Conservation (phyloP, 2,329 filamentous ascomycete species). For the Sordariomycetes sp. region DNA sequence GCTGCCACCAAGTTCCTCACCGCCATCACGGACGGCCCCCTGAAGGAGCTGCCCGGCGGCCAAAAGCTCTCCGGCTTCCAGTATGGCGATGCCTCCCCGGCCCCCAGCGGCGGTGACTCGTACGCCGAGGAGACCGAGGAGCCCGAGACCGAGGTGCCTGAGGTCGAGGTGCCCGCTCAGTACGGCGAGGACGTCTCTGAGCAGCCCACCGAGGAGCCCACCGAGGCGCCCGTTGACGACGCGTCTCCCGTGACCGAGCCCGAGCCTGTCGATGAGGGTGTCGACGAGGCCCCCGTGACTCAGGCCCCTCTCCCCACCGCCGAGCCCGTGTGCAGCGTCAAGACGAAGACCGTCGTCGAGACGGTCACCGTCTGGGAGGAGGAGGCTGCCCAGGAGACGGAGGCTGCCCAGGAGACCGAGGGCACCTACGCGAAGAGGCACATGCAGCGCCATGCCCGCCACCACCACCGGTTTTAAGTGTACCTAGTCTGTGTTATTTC, state of each 20-base stretch:
- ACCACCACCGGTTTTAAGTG: conserved; percentile 14
- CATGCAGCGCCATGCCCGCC: conserved; percentile 22
- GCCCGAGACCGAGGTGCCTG: background rate
- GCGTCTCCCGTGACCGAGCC: background rate
- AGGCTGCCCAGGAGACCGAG: conserved; percentile 1
- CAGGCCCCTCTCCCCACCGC: conserved; percentile 6
- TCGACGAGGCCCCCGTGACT: conserved; percentile 1
- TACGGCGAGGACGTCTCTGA: background rate
- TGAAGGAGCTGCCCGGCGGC: conserved; percentile 42
- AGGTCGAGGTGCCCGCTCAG: background rate
- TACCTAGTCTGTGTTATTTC: background rate
- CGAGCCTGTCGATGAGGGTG: too few relatives aligned
- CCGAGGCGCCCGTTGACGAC: background rate
- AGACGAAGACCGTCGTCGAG: conserved; percentile 28
- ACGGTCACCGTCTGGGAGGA: conserved; percentile 29
- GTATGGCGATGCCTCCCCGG: conserved; percentile 21
- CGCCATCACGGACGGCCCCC: conserved; percentile 23
- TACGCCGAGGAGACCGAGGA: background rate
- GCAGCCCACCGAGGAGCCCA: background rate
- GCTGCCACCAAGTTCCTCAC: conserved; percentile 34
- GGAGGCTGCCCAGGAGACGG: conserved; percentile 7
- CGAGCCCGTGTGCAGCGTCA: conserved; percentile 14
- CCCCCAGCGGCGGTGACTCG: background rate
- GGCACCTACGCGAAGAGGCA: conserved; percentile 11
- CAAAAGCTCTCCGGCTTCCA: conserved; percentile 43